phyloP scores from a whole-genome alignment of 345 rosid species.

The Linum lewisii region DNA sequence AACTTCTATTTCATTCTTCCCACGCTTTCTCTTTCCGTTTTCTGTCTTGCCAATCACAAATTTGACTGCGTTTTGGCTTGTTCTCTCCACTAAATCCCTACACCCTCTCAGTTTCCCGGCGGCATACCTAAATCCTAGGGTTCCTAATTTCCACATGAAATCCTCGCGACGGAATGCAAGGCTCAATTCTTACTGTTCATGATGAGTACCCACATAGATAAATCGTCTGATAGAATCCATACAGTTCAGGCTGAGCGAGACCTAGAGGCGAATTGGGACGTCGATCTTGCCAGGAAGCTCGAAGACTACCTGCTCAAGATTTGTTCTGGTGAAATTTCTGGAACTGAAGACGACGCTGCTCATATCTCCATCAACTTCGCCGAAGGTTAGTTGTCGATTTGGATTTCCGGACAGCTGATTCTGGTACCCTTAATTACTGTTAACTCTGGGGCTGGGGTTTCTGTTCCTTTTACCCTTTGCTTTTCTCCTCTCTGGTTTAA shows the following conservation, averaged over 20 bases:
- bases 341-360: conserved; percentile 33
- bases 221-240: conserved; percentile 31
- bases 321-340: conserved; percentile 68
- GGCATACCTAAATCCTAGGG: background rate
- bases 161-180: background rate
- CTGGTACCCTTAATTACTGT: background rate
- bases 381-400: conserved; percentile 44
- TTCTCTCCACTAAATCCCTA: too few relatives aligned
- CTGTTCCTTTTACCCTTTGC: background rate
- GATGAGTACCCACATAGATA: conserved; percentile 27
- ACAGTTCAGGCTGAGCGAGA: conserved; percentile 77
- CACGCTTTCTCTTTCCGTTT: too few relatives aligned
- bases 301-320: conserved; percentile 84
- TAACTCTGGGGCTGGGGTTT: background rate
- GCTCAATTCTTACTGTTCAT: background rate
- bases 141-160: conserved; percentile 1
- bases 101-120: background rate
- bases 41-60: too few relatives aligned
- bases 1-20: too few relatives aligned
- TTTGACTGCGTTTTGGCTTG: too few relatives aligned
- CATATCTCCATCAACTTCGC: conserved; percentile 61
- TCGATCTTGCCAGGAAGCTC: conserved; percentile 71
- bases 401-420: background rate
- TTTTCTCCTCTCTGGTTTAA: background rate
- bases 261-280: conserved; percentile 89